These are phyloP conservation scores for Diplodia sapinea DNA, from an alignment of 2,329 filamentous ascomycete species.

Conservation along the genomic window DNA sequence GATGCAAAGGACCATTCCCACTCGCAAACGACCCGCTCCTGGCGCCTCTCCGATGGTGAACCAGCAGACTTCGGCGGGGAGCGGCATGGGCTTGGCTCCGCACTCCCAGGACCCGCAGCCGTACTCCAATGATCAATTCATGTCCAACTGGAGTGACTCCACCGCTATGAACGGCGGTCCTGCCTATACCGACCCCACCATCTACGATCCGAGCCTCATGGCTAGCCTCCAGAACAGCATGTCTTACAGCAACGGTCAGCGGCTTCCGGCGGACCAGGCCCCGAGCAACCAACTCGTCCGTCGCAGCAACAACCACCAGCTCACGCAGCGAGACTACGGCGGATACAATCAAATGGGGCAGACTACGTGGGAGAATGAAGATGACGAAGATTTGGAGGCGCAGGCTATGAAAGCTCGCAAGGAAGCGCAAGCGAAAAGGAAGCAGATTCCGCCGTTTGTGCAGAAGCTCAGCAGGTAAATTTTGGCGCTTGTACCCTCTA, in stretches of 20 bases:
- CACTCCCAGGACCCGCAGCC: conserved; percentile 13
- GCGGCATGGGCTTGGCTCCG: conserved; percentile 41
- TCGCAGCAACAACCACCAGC: conserved; percentile 54
- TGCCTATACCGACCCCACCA: conserved; percentile 44
- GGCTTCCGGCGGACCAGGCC: conserved; percentile 34
- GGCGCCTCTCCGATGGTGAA: conserved; percentile 70
- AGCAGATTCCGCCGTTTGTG: conserved; percentile 96
- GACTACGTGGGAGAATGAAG: conserved; percentile 68
- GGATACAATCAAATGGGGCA: conserved; percentile 48
- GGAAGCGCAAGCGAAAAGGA: conserved; percentile 86
- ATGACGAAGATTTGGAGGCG: conserved; percentile 78
- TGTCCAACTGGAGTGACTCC: conserved; percentile 42
- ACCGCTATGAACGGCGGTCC: conserved; percentile 38
- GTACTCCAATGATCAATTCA: conserved; percentile 43
- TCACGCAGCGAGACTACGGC: conserved; percentile 44
- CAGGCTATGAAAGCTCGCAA: conserved; percentile 81
- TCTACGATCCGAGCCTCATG: conserved; percentile 44
- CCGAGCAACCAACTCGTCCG: conserved; percentile 53
- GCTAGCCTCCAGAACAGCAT: conserved; percentile 32
- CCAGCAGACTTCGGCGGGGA: conserved; percentile 46
- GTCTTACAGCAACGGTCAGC: conserved; percentile 35
- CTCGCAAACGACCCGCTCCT: conserved; percentile 75
- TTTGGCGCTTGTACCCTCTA: neutral
- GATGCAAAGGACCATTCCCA: conserved; percentile 38
- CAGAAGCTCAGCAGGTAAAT: conserved; percentile 94